phyloP scores from a whole-genome alignment of 768 basidiomycete genomes.

The Erythrobasidium yunnanense region DNA sequence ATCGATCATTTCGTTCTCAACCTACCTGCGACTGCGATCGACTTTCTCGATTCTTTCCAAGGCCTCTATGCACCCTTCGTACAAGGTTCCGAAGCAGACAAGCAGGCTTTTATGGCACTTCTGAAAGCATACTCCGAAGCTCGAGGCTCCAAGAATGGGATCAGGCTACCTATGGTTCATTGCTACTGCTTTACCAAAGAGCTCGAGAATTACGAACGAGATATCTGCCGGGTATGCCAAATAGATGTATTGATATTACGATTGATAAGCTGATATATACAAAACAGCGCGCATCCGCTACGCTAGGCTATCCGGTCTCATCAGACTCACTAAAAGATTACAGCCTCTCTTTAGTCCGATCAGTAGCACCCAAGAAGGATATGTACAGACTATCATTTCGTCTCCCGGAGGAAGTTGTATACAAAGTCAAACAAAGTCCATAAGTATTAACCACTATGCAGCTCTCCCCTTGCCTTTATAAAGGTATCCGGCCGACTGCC shows the following conservation, averaged over 20 bases:
- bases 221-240: constrained; percentile 67
- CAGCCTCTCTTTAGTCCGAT: constrained; percentile 64
- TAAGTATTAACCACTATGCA: too few species aligned
- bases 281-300: constrained; percentile 26
- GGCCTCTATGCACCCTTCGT: constrained; percentile 52
- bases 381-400: constrained; percentile 95
- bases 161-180: constrained; percentile 75
- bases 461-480: constrained; percentile 23
- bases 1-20: constrained; percentile 96
- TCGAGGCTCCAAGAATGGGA: constrained; percentile 43
- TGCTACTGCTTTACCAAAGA: constrained; percentile 94
- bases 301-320: constrained; percentile 10
- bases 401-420: constrained; percentile 49
- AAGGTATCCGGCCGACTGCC: constrained; percentile 3
- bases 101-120: background rate
- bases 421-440: background rate
- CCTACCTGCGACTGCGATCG: constrained; percentile 78
- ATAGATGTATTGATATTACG: background rate
- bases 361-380: constrained; percentile 88
- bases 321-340: constrained; percentile 45
- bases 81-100: background rate
- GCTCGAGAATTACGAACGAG: constrained; percentile 57
- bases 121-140: constrained; percentile 31
- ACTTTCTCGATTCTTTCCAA: constrained; percentile 77
- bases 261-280: background rate